A percentile compares a stretch with the other conserved stretches of the same genome.
phyloP scores from a whole-genome alignment of 345 rosid species.

The Brassica juncea region DNA sequence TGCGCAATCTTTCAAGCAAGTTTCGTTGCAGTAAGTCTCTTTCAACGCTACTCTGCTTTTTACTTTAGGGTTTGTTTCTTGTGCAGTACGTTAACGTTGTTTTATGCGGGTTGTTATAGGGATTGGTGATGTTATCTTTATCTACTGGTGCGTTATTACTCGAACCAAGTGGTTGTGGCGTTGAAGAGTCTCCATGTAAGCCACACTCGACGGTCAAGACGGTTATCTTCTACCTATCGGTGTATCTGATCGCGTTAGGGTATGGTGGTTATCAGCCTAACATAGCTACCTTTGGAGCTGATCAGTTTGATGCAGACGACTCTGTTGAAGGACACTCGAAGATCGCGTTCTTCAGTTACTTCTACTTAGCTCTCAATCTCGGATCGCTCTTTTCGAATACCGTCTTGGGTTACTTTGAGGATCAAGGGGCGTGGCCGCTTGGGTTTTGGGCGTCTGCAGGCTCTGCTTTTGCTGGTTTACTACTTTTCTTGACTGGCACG shows the following conservation, averaged over 20 bases:
- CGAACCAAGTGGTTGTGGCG: slow-evolving; percentile 80
- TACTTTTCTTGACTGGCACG: slow-evolving; percentile 72
- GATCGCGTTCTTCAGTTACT: slow-evolving; percentile 88
- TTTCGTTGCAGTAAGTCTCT: slow-evolving; percentile 69
- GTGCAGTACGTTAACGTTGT: slow-evolving; percentile 12
- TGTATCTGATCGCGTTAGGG: slow-evolving; percentile 82
- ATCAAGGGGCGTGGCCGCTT: slow-evolving; percentile 75
- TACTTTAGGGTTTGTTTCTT: not conserved
- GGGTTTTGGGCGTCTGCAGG: slow-evolving; percentile 90
- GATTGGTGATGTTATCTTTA: slow-evolving; percentile 65
- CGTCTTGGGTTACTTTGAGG: slow-evolving; percentile 80
- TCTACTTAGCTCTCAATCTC: slow-evolving; percentile 84
- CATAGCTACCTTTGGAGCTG: slow-evolving; percentile 94
- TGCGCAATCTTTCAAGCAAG: slow-evolving; percentile 91
- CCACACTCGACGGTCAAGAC: slow-evolving; percentile 58
- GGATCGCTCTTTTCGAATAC: slow-evolving; percentile 96
- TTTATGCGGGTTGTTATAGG: slow-evolving; percentile 46
- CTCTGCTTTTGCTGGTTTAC: slow-evolving; percentile 66
- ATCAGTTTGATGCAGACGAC: slow-evolving; percentile 92
- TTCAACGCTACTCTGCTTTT: not conserved
- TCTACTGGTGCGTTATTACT: slow-evolving; percentile 59
- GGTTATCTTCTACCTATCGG: slow-evolving; percentile 64
- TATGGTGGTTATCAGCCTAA: slow-evolving; percentile 96
- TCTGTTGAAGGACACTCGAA: slow-evolving; percentile 78
- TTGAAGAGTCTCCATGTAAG: slow-evolving; percentile 58